phyloP scores from a whole-genome alignment of 176 grass and related monocot species.

The barley (Hordeum vulgare) region DNA sequence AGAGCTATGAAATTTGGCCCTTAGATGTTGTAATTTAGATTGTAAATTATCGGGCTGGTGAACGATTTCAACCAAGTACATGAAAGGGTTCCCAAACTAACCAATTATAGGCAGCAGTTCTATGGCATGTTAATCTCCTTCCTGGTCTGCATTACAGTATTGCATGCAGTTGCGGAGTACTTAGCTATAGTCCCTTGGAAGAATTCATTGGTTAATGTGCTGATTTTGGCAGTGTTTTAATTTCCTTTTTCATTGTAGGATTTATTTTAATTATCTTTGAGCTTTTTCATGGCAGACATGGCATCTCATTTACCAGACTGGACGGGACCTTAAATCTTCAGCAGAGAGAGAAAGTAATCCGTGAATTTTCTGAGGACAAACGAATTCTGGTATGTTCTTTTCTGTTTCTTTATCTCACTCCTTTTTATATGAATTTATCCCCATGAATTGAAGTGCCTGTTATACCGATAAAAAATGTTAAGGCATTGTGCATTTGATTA shows the following conservation, averaged over 20 bases:
- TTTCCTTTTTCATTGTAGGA: not conserved
- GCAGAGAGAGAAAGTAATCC: slow-evolving; percentile 84
- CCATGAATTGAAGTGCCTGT: not conserved
- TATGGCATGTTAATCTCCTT: not conserved
- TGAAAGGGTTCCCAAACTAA: not conserved
- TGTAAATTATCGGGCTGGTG: not conserved
- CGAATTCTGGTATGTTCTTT: slow-evolving; percentile 50
- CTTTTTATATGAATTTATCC: not conserved
- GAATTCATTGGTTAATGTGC: not conserved
- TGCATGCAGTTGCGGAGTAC: not conserved
- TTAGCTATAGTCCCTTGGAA: not conserved
- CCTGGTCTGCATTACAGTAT: not conserved
- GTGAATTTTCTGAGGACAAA: slow-evolving; percentile 69
- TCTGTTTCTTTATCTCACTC: slow-evolving; percentile 11
- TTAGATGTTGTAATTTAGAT: not conserved
- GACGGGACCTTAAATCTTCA: slow-evolving; percentile 85
- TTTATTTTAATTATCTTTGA: slow-evolving; percentile 9
- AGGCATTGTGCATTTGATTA: slow-evolving; percentile 13
- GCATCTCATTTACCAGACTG: slow-evolving; percentile 68
- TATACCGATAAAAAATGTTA: not conserved
- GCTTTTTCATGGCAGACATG: slow-evolving; percentile 42
- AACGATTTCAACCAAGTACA: not conserved
- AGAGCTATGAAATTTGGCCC: not conserved
- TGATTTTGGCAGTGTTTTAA: not conserved
- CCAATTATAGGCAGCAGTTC: not conserved